Evolutionary conservation across 1,284 basidiomycete genomes (phyloP).

Genomic region (Leccinum insolens): DNA sequence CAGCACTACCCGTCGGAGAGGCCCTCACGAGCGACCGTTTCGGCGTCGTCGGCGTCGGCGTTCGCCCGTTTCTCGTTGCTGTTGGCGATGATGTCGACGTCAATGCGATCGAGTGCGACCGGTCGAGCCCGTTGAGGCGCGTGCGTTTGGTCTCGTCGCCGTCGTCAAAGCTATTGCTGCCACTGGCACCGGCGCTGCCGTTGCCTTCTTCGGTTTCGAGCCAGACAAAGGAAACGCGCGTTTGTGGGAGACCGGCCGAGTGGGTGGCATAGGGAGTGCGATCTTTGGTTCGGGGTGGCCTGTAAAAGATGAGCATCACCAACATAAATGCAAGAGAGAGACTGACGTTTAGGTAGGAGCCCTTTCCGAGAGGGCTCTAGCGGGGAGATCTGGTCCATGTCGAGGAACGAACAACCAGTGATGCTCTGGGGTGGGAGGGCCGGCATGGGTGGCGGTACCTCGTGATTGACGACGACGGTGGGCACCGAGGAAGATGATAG

Average conservation of each 20-base stretch:
- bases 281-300: slow-evolving; percentile 18
- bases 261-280: slow-evolving; percentile 26
- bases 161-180: no score
- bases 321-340: not conserved
- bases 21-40: slow-evolving; percentile 19
- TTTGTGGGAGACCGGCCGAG: slow-evolving; percentile 24
- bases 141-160: no score
- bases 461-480: no score
- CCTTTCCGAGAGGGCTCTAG: slow-evolving; percentile 15
- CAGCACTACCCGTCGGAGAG: not conserved
- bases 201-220: slow-evolving; percentile 19
- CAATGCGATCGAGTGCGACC: slow-evolving; percentile 1
- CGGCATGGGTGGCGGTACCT: slow-evolving; percentile 14
- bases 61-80: no score
- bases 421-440: slow-evolving; percentile 11
- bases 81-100: no score
- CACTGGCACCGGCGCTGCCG: not conserved
- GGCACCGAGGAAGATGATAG: no score
- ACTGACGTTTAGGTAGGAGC: slow-evolving; percentile 25
- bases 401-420: slow-evolving; percentile 29
- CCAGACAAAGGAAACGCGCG: slow-evolving; percentile 30
- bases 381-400: slow-evolving; percentile 24
- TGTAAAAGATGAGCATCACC: not conserved
- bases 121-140: slow-evolving; percentile 15
- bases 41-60: not conserved